Evolutionary conservation across 441 rosid genomes (phyloP).

Genomic region (Pelargonium australe): DNA sequence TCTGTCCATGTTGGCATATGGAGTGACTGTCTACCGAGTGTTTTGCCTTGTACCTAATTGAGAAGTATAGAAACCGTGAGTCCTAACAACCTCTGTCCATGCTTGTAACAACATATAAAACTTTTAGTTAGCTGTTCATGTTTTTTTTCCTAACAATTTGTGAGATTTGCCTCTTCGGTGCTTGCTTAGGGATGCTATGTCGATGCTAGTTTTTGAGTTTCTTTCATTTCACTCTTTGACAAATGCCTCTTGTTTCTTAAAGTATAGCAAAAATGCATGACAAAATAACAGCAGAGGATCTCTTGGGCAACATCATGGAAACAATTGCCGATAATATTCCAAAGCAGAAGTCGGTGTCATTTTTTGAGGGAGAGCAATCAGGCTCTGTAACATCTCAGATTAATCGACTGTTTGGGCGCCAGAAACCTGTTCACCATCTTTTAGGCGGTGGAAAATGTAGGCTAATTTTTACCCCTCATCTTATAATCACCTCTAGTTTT

Average conservation of each 20-base stretch:
- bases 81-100: neutral
- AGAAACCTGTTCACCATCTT: slow-evolving; percentile 60
- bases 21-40: too few relatives aligned
- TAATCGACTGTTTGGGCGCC: slow-evolving; percentile 69
- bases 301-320: slow-evolving; percentile 54
- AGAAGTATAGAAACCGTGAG: neutral
- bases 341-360: slow-evolving; percentile 55
- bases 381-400: slow-evolving; percentile 45
- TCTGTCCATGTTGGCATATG: too few relatives aligned
- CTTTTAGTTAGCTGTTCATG: too few relatives aligned
- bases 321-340: slow-evolving; percentile 48
- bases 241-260: slow-evolving; percentile 17
- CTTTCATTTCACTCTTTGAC: neutral
- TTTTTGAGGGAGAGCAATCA: slow-evolving; percentile 52
- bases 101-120: too few relatives aligned
- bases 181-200: neutral
- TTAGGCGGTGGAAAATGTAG: slow-evolving; percentile 91
- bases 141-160: too few relatives aligned
- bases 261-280: slow-evolving; percentile 56
- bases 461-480: slow-evolving; percentile 6
- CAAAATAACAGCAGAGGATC: slow-evolving; percentile 50
- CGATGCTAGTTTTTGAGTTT: neutral
- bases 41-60: too few relatives aligned
- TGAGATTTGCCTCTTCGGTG: too few relatives aligned
- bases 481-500: neutral